Evolutionary conservation across 2,329 filamentous ascomycete genomes (phyloP), one percentile per base, ranked within the genome.

Genomic region (Ophiostoma pallidulum): DNA sequence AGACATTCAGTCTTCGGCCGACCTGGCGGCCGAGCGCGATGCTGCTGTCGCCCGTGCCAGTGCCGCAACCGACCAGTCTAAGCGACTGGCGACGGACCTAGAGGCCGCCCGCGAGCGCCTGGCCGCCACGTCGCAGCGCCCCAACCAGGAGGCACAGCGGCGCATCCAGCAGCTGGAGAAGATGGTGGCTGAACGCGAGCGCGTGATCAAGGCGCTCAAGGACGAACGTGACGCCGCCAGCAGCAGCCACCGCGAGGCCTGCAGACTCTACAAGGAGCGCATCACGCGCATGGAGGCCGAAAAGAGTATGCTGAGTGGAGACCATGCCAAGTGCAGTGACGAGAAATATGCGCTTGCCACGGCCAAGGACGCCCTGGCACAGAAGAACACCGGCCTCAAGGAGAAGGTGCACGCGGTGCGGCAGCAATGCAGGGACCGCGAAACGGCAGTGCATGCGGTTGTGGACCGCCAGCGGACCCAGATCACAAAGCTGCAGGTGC

Each of bases 131-230:
- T 5, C 37, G 12, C 37, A 47, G 19, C 48, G 41, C 2, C 37
- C 51, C 2, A 48, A 22, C 26, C 49, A 48, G n/a, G 49, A 51
- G 19, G 41, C 49, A 4, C 52, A 54, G 39, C 50, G 52, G 16
- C 54, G 51, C 2, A 50, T 56, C 22, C 50, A 50, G 29, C 53
- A 54, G 45, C 51, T 56, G 31, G 54, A 56, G 46, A 38, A 52
- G 41, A 53, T 51, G 49, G 51, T 54, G 32, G 45, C 45, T 1
- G 52, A 55, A 48, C 54, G 54, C 9, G 54, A 56, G 36, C 49
- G 48, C 3, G 54, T 54, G n/a, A 55, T 56, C 48, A 41, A 41
- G 42, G 53, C 53, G 7, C 47, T 53, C 41, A 50, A 51, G 43
- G 51, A 53, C 37, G 53, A 56, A 45, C 37, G 49, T 16, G 48